Evolutionary conservation across 441 rosid genomes (phyloP).

Genomic region (Pelargonium australe): DNA sequence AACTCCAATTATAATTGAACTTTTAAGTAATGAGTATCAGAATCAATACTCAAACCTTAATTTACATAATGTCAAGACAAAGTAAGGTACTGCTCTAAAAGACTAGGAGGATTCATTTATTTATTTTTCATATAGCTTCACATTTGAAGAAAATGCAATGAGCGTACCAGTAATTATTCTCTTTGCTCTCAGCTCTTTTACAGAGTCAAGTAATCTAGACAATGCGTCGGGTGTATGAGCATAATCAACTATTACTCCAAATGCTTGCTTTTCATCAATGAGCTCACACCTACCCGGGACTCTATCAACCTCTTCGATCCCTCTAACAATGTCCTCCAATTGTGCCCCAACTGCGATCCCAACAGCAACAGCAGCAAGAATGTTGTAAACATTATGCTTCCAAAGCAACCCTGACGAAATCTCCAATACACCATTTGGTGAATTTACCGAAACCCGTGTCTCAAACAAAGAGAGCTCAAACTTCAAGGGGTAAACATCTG

Average conservation of each 20-base stretch:
- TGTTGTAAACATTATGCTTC: conserved; percentile 76
- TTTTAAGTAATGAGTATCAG: too few relatives aligned
- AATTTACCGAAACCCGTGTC: conserved; percentile 79
- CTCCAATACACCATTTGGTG: conserved; percentile 80
- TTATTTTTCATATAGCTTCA: not conserved
- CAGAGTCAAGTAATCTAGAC: conserved; percentile 79
- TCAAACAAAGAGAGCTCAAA: conserved; percentile 81
- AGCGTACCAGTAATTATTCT: conserved; percentile 80
- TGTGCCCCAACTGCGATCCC: conserved; percentile 94
- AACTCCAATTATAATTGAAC: not conserved
- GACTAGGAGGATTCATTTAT: not conserved
- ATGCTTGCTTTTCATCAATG: conserved; percentile 92
- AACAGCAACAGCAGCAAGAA: conserved; percentile 84
- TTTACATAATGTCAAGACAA: not conserved
- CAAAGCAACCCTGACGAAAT: conserved; percentile 88
- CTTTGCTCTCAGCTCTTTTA: conserved; percentile 75
- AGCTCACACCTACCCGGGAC: conserved; percentile 95
- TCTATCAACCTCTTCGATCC: conserved; percentile 86
- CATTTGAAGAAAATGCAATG: conserved; percentile 4
- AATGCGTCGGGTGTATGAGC: conserved; percentile 78
- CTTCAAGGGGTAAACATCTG: conserved; percentile 78
- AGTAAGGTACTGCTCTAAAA: not conserved
- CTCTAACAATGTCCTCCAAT: conserved; percentile 82
- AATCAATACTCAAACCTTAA: not conserved
- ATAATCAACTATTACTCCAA: conserved; percentile 84